Conservation (phyloP, 2,329 filamentous ascomycete genomes). For the Curvularia verruculosa region DNA sequence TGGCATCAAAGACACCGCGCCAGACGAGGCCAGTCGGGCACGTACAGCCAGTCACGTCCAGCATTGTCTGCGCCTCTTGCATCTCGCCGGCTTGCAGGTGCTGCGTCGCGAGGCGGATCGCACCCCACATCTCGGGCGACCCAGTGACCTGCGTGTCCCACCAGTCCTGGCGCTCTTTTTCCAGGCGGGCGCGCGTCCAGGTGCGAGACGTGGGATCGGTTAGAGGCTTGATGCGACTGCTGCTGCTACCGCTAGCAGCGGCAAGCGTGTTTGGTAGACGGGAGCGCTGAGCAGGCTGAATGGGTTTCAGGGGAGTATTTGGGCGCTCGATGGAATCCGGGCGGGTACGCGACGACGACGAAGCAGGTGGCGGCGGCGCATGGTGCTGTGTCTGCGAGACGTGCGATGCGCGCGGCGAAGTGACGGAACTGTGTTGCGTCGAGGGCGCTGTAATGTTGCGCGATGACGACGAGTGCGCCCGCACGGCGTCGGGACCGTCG, state of each 20-base stretch:
- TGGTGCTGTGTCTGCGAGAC: conserved; percentile 21
- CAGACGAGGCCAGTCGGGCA: conserved; percentile 52
- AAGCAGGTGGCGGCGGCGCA: not conserved
- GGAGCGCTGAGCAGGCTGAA: conserved; percentile 34
- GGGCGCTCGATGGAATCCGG: conserved; percentile 27
- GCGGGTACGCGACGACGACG: conserved; percentile 12
- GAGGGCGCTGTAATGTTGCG: conserved; percentile 40
- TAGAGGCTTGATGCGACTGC: conserved; percentile 27
- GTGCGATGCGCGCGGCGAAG: conserved; percentile 31
- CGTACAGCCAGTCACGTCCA: conserved; percentile 72
- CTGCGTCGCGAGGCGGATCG: conserved; percentile 70
- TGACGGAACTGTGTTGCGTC: conserved; percentile 23
- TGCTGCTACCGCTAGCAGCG: conserved; percentile 17
- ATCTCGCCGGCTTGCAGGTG: conserved; percentile 64
- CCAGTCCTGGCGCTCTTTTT: conserved; percentile 77
- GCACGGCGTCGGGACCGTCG: conserved; percentile 11
- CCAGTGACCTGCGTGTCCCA: conserved; percentile 90
- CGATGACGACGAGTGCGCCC: conserved; percentile 31
- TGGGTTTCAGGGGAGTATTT: conserved; percentile 35
- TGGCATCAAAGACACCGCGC: conserved; percentile 53
- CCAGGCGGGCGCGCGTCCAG: conserved; percentile 67
- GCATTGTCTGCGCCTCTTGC: conserved; percentile 72
- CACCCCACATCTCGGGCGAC: conserved; percentile 78
- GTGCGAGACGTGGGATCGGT: conserved; percentile 25
- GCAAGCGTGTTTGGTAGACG: conserved; percentile 38